These are phyloP conservation scores for Saitozyma sp. DNA, from an alignment of 768 basidiomycete species.

Conservation along the genomic window DNA sequence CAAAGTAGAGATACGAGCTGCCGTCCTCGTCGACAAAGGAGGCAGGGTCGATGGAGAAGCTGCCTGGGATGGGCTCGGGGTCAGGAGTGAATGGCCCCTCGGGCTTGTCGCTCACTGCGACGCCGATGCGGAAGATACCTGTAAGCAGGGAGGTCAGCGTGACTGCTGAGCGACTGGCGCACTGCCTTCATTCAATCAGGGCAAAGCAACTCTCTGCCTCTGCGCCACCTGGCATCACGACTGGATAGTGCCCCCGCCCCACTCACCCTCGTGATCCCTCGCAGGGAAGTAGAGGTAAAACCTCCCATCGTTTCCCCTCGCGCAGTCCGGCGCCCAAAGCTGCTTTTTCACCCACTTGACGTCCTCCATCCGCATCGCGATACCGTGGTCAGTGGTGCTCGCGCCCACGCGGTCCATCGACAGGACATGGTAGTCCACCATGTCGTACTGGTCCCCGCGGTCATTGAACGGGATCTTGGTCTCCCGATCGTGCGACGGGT, in stretches of 20 bases:
- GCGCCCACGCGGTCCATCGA: slow-evolving; percentile 25
- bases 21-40: slow-evolving; percentile 29
- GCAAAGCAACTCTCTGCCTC: too few species aligned
- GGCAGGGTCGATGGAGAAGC: slow-evolving; percentile 34
- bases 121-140: slow-evolving; percentile 33
- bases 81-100: slow-evolving; percentile 35
- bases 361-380: slow-evolving; percentile 25
- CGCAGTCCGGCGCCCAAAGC: slow-evolving; percentile 33
- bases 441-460: slow-evolving; percentile 35
- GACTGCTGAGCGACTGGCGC: too few species aligned
- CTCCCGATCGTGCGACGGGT: slow-evolving; percentile 33
- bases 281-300: slow-evolving; percentile 36
- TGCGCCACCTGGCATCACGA: too few species aligned
- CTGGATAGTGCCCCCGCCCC: not conserved
- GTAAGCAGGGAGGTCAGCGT: too few species aligned
- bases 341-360: slow-evolving; percentile 32
- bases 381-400: slow-evolving; percentile 28
- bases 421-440: slow-evolving; percentile 35
- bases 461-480: slow-evolving; percentile 29
- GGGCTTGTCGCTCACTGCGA: slow-evolving; percentile 19
- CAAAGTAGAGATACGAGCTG: slow-evolving; percentile 29
- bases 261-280: slow-evolving; percentile 31
- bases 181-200: too few species aligned
- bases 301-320: slow-evolving; percentile 21
- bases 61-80: slow-evolving; percentile 17